phyloP scores from a whole-genome alignment of 2,329 filamentous ascomycete species.

The Pyricularia sp. region DNA sequence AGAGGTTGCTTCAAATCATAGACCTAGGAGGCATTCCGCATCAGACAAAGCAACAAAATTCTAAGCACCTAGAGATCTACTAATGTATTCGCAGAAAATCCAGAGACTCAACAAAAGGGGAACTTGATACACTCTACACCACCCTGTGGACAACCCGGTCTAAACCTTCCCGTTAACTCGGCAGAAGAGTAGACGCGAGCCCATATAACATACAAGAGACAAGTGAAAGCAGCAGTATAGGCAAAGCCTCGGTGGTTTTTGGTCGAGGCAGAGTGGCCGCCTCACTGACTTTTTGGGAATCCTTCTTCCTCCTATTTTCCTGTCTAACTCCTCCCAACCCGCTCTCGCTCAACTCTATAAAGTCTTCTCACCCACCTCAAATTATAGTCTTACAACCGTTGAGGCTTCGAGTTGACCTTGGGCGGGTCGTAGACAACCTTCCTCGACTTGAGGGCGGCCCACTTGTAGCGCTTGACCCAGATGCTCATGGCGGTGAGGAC shows the following conservation, averaged over 20 bases:
- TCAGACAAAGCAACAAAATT: neutral
- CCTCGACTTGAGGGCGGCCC: constrained; percentile 87
- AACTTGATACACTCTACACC: constrained; percentile 27
- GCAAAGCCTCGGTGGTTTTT: neutral
- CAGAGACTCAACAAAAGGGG: constrained; percentile 12
- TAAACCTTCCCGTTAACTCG: constrained; percentile 3
- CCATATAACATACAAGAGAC: constrained; percentile 21
- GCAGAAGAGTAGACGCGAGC: constrained; percentile 5
- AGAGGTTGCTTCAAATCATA: neutral
- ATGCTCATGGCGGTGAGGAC: constrained; percentile 77
- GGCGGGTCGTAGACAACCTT: constrained; percentile 85
- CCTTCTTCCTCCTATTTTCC: neutral
- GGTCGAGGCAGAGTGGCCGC: neutral
- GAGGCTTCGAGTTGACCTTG: constrained; percentile 17
- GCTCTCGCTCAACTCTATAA: neutral
- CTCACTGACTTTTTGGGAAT: neutral
- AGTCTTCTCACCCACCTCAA: neutral
- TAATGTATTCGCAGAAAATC: constrained; percentile 9
- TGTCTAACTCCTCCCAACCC: neutral
- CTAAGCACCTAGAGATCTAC: constrained; percentile 10
- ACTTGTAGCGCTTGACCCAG: constrained; percentile 99
- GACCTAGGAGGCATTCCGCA: neutral
- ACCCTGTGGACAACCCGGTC: constrained; percentile 16
- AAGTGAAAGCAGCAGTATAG: constrained; percentile 5
- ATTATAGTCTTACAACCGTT: constrained; percentile 16